Conservation (phyloP, 306 rosid genomes). For the Quercus variabilis region DNA sequence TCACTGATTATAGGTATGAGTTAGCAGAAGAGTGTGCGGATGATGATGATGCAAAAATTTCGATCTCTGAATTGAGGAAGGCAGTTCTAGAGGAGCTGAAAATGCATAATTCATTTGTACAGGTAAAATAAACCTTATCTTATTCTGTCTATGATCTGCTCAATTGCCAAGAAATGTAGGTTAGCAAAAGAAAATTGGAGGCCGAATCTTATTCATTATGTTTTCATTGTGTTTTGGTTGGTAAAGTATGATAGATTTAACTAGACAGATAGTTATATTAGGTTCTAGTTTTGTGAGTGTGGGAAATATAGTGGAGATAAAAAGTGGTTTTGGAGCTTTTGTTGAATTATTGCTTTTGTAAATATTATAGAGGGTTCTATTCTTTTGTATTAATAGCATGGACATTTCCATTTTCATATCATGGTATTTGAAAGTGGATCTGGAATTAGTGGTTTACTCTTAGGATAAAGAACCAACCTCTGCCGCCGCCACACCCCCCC, state of each 20-base stretch:
- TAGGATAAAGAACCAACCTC: not conserved
- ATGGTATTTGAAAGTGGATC: not conserved
- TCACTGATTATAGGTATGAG: conserved; percentile 40
- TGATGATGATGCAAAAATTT: conserved; percentile 83
- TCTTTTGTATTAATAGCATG: not conserved
- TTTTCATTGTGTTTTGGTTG: not conserved
- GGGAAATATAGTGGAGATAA: not conserved
- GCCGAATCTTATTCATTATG: not conserved
- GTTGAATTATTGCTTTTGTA: not conserved
- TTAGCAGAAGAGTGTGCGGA: conserved; percentile 89
- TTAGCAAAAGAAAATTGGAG: not conserved
- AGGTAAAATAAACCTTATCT: conserved; percentile 39
- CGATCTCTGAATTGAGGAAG: conserved; percentile 41
- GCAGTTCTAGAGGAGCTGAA: conserved; percentile 45
- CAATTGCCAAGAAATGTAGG: not conserved
- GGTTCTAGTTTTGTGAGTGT: not conserved
- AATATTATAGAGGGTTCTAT: not conserved
- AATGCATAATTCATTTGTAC: conserved; percentile 70
- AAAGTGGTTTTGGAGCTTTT: not conserved
- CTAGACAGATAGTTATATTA: not conserved
- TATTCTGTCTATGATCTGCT: not conserved
- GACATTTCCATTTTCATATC: not conserved
- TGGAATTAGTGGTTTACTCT: not conserved
- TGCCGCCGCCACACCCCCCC: not conserved
- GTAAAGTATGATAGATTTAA: not conserved